Percentiles rank a stretch among this genome's conserved stretches.
These are phyloP conservation scores for Avicennia marina DNA, from an alignment of 257 asterid genomes.

Conservation along the genomic window DNA sequence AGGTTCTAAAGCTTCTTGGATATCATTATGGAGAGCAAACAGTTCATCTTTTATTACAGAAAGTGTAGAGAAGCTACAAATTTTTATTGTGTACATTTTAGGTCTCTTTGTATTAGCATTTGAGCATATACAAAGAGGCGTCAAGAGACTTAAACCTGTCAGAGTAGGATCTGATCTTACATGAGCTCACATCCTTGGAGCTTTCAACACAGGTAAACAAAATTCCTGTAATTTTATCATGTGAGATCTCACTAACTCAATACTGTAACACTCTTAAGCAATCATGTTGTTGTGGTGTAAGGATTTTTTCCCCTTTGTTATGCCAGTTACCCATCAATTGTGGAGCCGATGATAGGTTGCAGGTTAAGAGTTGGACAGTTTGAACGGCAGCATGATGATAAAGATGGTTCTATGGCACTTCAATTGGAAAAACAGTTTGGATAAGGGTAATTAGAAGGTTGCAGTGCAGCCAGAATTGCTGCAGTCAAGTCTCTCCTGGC, in stretches of 20 bases:
- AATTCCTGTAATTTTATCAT: too few species aligned
- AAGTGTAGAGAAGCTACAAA: slow-evolving; percentile 45
- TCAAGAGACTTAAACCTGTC: slow-evolving; percentile 54
- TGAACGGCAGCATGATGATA: too few species aligned
- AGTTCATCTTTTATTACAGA: slow-evolving; percentile 40
- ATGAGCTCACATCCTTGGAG: slow-evolving; percentile 29
- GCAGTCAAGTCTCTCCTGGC: too few species aligned
- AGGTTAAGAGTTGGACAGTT: too few species aligned
- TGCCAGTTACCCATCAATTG: too few species aligned
- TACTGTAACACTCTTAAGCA: too few species aligned
- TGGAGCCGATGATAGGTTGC: too few species aligned
- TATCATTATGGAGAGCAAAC: slow-evolving; percentile 33
- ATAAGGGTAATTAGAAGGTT: slow-evolving; percentile 10
- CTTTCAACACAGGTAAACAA: slow-evolving; percentile 44
- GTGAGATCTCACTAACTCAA: too few species aligned
- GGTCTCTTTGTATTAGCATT: slow-evolving; percentile 51
- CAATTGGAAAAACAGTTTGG: too few species aligned
- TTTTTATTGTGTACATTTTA: slow-evolving; percentile 43
- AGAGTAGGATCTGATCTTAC: slow-evolving; percentile 65
- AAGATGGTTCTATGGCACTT: not conserved
- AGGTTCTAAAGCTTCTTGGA: slow-evolving; percentile 41
- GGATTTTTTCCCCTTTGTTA: too few species aligned
- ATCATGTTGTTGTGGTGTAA: too few species aligned
- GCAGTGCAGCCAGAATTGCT: not conserved
- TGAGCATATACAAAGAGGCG: slow-evolving; percentile 46